Conservation (phyloP, 2,329 filamentous ascomycete species). For the Colletotrichum tofieldiae region DNA sequence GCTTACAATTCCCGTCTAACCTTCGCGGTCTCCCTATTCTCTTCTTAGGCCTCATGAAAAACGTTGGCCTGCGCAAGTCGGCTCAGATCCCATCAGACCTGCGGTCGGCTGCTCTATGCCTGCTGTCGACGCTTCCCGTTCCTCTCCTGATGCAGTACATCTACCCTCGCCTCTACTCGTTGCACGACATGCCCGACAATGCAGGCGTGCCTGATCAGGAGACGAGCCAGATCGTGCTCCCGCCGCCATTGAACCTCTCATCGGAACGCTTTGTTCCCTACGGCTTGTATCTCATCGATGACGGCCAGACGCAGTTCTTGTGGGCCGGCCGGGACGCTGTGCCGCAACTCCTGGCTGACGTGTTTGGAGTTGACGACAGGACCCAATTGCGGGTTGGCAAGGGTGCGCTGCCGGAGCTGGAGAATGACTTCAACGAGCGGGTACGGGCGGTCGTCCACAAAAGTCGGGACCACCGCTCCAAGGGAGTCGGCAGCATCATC, state of each 20-base stretch:
- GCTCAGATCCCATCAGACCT: slow-evolving; percentile 95
- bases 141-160: slow-evolving; percentile 95
- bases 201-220: slow-evolving; percentile 88
- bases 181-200: slow-evolving; percentile 97
- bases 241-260: slow-evolving; percentile 87
- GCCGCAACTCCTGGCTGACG: slow-evolving; percentile 88
- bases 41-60: slow-evolving; percentile 96
- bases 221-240: slow-evolving; percentile 91
- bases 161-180: slow-evolving; percentile 85
- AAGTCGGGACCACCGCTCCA: slow-evolving; percentile 87
- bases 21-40: slow-evolving; percentile 89
- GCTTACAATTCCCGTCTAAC: slow-evolving; percentile 94
- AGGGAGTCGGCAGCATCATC: slow-evolving; percentile 93
- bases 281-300: slow-evolving; percentile 95
- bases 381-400: slow-evolving; percentile 93
- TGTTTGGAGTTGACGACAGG: slow-evolving; percentile 90
- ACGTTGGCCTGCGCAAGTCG: slow-evolving; percentile 92
- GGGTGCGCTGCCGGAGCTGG: slow-evolving; percentile 86
- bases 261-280: slow-evolving; percentile 91
- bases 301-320: slow-evolving; percentile 96
- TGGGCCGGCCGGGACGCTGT: slow-evolving; percentile 97
- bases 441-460: slow-evolving; percentile 93
- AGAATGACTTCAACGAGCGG: slow-evolving; percentile 97
- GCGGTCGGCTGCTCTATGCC: slow-evolving; percentile 90
- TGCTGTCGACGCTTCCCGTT: slow-evolving; percentile 93